Conservation (phyloP, 1,284 basidiomycete species). For the Rhodotorula sp. region DNA sequence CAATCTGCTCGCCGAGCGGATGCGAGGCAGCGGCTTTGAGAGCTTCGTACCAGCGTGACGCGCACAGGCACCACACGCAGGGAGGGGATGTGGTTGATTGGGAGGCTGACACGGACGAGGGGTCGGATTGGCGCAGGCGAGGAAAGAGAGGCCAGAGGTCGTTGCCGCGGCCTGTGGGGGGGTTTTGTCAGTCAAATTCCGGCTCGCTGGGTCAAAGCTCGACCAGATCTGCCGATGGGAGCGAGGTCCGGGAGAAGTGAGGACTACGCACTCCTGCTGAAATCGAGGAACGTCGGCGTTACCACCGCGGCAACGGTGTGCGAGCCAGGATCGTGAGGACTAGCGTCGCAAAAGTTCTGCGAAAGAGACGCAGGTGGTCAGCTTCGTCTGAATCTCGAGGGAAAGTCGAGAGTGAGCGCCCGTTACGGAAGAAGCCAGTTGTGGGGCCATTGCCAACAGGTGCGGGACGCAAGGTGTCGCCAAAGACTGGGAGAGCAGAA, state of each 20-base stretch:
- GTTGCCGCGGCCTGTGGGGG: slow-evolving; percentile 24
- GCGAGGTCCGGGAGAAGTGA: neutral
- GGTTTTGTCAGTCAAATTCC: neutral
- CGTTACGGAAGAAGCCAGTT: slow-evolving; percentile 39
- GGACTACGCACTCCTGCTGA: slow-evolving; percentile 21
- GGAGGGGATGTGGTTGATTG: neutral
- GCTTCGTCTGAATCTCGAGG: neutral
- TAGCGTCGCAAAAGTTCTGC: slow-evolving; percentile 28
- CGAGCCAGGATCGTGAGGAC: slow-evolving; percentile 22
- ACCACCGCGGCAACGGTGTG: slow-evolving; percentile 37
- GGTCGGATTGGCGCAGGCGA: slow-evolving; percentile 1
- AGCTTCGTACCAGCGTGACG: slow-evolving; percentile 29
- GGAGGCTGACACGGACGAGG: neutral
- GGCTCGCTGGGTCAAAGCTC: no score
- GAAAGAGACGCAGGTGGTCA: neutral
- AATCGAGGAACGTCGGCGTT: slow-evolving; percentile 26
- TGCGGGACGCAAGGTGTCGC: slow-evolving; percentile 9
- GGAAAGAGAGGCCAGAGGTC: slow-evolving; percentile 35
- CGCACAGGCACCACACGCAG: slow-evolving; percentile 35
- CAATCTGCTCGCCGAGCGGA: slow-evolving; percentile 25
- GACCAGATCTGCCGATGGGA: no score
- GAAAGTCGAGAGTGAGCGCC: neutral
- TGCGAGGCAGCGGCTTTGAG: slow-evolving; percentile 17
- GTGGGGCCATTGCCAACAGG: slow-evolving; percentile 17
- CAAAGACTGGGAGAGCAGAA: slow-evolving; percentile 16